Base-by-base conservation (phyloP, 495 filamentous ascomycete genomes). In the Podospora pseudocomata region DNA sequence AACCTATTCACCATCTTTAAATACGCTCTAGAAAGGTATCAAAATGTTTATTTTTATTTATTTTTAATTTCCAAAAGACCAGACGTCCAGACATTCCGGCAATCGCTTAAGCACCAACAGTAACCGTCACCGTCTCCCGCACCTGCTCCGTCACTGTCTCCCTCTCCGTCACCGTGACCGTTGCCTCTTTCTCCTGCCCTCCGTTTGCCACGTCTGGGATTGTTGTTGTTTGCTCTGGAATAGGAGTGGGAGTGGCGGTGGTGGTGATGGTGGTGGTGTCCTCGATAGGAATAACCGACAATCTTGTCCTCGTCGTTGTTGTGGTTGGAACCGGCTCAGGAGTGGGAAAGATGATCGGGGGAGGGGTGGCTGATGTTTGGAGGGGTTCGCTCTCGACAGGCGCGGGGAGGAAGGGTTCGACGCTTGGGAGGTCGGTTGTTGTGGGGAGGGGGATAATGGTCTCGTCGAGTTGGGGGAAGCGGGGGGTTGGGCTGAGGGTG, bases 121-220 rank as follows among this genome's bases (percentile, higher is more conserved):
- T 65, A 58, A 65, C 69, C 13, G 70, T 71, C 19, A 64, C 34
- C n/a, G 65, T 68, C 53, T 63, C 70, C 56, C 56, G 63, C 53
- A 68, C 63, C 30, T 58, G 69, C 65, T 72, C 72, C 28, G 19
- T 34, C 19, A 67, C 60, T 15, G 68, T 74, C 55, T 57, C 70
- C n/a, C 23, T 65, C 15, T 60, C 39, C 49, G 18, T 55, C 4
- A 28, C 39, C 19, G 66, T 72, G 13, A 72, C 65, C 18, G 64
- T 68, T 44, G 56, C 70, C 23, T 32, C 61, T 5, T 60, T 30
- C 28, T 19, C 30, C 4, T 13, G 23, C 16, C 64, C 69, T 15
- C 69, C 62, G 60, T 67, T 70, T 20, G 60, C 68, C 32, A 60
- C 23, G n/a, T 28, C 60, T 18, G 59, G 57, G 4, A 26, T 2